Evolutionary conservation across 176 grass and related monocot genomes (phyloP), one percentile per base, ranked within the genome.

Genomic region (Cocos nucifera): DNA sequence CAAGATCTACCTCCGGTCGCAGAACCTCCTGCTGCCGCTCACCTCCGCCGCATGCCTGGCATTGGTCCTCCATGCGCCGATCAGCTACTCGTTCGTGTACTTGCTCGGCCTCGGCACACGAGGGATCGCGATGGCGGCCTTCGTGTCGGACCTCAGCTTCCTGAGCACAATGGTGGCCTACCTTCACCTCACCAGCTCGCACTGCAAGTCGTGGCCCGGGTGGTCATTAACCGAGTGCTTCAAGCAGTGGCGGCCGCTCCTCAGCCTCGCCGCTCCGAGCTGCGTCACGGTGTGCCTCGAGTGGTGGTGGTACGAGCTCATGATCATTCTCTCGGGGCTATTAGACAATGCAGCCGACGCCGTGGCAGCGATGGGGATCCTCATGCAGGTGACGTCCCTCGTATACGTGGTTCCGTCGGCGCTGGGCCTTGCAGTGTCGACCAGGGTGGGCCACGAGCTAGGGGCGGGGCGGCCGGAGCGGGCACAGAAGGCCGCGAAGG

Each of bases 221-320:
- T 44, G 35, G 35, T 44, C 35, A 12, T 14, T 44, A 12, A 12
- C 8, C 9, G 35, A 44, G 35, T 44, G 35, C 35, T 44, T 44
- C 35, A 44, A 9, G 35, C 35, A 44, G 35, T 44, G 35, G 35
- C 35, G 2, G 35, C 35, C 35, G 35, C 35, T 44, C 9, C 35
- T 44, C 35, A 44, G 35, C 35, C 35, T 44, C 1, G 88, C 91
- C 12, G 27, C 84, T 50, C 80, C 88, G 48, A 90, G 82, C 73
- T 89, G 86, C 77, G 69, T 83, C 58, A 85, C 85, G 6, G 77
- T 95, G 51, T 95, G 91, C 80, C 54, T 90, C n/a, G 91, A 95
- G 60, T 95, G 91, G 91, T 95, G 91, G 91, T 95, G 91, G 91
- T 95, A 95, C 80, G 91, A 95, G 86, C 82, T 95, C 72, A 87